Base-by-base conservation (phyloP, 1,284 basidiomycete genomes). In the Ganoderma lingzhi region DNA sequence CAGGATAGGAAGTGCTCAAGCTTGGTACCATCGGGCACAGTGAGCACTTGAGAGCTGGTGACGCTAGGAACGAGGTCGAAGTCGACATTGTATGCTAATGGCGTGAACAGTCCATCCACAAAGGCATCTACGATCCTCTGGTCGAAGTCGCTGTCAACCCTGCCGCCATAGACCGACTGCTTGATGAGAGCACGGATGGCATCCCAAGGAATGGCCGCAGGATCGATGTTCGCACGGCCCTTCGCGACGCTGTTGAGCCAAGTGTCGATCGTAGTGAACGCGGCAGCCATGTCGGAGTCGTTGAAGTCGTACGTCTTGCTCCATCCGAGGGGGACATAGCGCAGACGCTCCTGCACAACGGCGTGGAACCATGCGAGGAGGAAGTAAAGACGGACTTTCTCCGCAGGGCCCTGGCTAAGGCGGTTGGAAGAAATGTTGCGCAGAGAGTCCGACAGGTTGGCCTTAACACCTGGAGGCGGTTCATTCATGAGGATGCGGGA, bases 311-410 rank as follows among this genome's bases (percentile, higher is more conserved):
- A 98, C 0, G 88, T 87, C 83, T 98, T 96, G 78, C 93, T 96
- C 96, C 96, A 99, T 0, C 97, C 96, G 32, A 99, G 85, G 6
- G 97, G 97, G 10, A 93, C 93, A 79, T 98, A 98, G 55, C 97
- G 94, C 32, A 98, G 85, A 73, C 97, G 95, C 81, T 98, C 97
- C 82, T 98, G 96, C 0, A 98, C 92, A 32, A 98, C 89, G 19
- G 97, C 96, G 78, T 99, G 97, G 90, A 98, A 97, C 96, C 96
- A 99, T 2, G 96, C 95, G n/a, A 98, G 88, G 48, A 98, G 84
- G 90, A 97, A 97, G 81, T 97, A 97, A 35, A 98, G 80, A 6
- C 96, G 90, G 19, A 91, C 86, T 80, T 97, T 97, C 82, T 99
- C 97, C 8, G 91, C 91, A 3, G 97, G 97, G 5, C 96, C 97